These are phyloP conservation scores for Candida glucosophila DNA, from an alignment of 1,139 yeast species.

Conservation along the genomic window DNA sequence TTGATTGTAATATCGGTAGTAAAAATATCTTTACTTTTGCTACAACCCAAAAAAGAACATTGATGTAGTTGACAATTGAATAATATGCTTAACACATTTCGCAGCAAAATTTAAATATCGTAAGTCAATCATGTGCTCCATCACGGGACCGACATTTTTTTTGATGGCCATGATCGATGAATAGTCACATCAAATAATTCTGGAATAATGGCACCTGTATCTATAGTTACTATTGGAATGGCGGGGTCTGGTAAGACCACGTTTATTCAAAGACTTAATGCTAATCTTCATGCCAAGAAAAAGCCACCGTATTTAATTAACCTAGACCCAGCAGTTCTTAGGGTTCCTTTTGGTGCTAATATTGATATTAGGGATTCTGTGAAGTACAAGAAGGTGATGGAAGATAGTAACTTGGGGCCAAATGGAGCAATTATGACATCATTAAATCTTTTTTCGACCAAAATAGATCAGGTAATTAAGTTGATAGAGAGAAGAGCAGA, in stretches of 20 bases:
- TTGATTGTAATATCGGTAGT: too few relatives aligned
- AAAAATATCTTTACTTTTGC: too few relatives aligned
- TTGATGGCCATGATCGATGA: too few relatives aligned
- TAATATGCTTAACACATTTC: too few relatives aligned
- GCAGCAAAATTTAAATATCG: too few relatives aligned
- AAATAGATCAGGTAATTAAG: conserved; percentile 88
- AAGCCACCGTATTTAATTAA: conserved; percentile 86
- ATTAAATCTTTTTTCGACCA: conserved; percentile 83
- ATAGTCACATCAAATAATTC: too few relatives aligned
- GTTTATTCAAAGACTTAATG: conserved; percentile 88
- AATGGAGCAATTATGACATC: conserved; percentile 98
- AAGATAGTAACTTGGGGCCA: conserved; percentile 85
- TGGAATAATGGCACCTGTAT: conserved; percentile 60
- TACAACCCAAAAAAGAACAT: too few relatives aligned
- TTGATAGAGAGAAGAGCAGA: conserved; percentile 76
- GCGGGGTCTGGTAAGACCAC: conserved; percentile 98
- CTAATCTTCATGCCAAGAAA: conserved; percentile 69
- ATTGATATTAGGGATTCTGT: conserved; percentile 96
- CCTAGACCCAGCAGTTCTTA: conserved; percentile 92
- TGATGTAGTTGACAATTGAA: too few relatives aligned
- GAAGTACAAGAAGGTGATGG: conserved; percentile 94
- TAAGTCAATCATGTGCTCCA: too few relatives aligned
- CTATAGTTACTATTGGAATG: conserved; percentile 87
- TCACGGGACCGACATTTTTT: too few relatives aligned
- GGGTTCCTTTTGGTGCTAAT: conserved; percentile 87